Evolutionary conservation across 768 basidiomycete species (phyloP), one percentile per base, ranked within the genome.

Genomic region (Rhodotorula toruloides): DNA sequence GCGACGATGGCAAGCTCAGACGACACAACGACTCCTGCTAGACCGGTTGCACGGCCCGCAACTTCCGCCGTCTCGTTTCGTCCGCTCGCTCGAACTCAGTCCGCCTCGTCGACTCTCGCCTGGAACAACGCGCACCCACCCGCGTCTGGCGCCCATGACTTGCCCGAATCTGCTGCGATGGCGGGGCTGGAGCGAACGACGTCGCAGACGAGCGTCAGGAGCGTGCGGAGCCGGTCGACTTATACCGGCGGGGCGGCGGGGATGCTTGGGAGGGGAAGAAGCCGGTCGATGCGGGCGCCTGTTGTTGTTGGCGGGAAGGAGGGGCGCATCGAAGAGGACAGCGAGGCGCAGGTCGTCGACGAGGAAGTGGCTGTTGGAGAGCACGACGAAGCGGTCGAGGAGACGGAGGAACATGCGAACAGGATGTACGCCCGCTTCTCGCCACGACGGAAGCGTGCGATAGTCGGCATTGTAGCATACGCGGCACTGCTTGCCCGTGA

Each of bases 371-470:
- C 58, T 4, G 37, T 59, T 4, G 58, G 58, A 5, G 58, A 31
- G 21, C 13, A 42, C 10, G 48, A 25, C 27, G 58, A 59, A 40
- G 37, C 27, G 3, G 48, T 59, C 10, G 37, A 40, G 39, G 58
- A 59, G 39, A 59, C 58, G 21, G 32, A 16, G 16, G 37, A 22
- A 10, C 39, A 29, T 27, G 64, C 52, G 1, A 29, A 65, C 39
- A 3, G 1, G n/a, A 65, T 66, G 58, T 67, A 61, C 49, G 36
- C 22, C 3, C 46, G 60, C 21, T 67, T 61, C 42, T 40, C 48
- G 29, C 21, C 34, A 13, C 3, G 29, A 31, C 25, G 40, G 43
- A 67, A 67, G 43, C 37, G 19, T 2, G 3, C 2, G 4, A 46
- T 61, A 2, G 54, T 67, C 1, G 60, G 42, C 1, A 58, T 61